A percentile compares a stretch with the other conserved stretches of the same genome.
Conservation (phyloP, 2,329 filamentous ascomycete species). For the Cordyceps farinosa region DNA sequence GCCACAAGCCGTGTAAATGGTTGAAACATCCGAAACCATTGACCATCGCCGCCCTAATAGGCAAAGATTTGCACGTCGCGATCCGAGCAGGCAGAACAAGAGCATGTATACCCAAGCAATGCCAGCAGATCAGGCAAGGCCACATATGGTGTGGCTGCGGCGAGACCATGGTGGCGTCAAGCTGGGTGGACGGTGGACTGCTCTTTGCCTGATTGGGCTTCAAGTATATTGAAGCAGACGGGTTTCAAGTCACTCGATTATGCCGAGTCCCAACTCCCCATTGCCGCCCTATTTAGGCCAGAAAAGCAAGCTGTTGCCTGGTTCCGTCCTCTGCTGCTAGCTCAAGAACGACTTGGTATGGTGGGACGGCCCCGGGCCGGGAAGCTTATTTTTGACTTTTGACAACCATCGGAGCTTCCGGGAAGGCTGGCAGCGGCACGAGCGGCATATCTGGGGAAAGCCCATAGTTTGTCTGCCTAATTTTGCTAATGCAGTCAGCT, state of each 20-base stretch:
- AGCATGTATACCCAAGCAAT: neutral
- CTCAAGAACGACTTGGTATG: neutral
- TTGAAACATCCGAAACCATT: neutral
- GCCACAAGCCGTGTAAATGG: neutral
- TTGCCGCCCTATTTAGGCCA: neutral
- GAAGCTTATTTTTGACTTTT: neutral
- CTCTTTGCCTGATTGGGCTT: neutral
- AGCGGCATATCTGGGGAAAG: neutral
- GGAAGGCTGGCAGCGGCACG: neutral
- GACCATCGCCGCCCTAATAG: neutral
- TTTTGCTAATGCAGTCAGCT: neutral
- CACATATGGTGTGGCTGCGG: neutral
- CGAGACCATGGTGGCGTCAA: neutral
- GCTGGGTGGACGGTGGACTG: neutral
- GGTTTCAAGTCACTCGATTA: neutral
- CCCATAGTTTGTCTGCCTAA: neutral
- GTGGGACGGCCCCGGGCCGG: conserved; percentile 4
- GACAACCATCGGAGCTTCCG: neutral
- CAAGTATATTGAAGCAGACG: neutral
- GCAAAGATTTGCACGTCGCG: no score
- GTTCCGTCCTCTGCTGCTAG: neutral
- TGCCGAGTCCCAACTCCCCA: neutral
- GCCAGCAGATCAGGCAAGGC: neutral
- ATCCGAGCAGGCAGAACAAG: neutral
- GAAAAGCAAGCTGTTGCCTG: neutral